Conservation (phyloP, 2,329 filamentous ascomycete genomes). For the Verticillium longisporum region DNA sequence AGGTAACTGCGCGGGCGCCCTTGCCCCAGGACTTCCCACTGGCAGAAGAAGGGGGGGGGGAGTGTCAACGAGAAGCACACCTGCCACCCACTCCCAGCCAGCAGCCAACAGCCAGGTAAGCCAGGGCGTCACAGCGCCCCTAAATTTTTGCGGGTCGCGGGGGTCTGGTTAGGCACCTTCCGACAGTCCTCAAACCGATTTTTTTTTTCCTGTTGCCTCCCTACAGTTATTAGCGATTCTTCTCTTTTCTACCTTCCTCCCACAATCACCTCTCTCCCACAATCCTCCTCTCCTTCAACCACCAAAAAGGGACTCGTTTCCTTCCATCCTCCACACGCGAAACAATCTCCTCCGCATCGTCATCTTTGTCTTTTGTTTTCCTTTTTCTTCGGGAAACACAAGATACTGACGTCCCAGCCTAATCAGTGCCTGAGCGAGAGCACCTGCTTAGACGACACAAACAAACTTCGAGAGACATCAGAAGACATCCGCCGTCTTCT, state of each 20-base stretch:
- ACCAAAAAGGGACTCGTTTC: conserved; percentile 19
- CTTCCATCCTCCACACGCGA: conserved; percentile 16
- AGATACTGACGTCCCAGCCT: conserved; percentile 8
- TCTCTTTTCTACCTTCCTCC: conserved; percentile 21
- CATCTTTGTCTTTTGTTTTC: conserved; percentile 33
- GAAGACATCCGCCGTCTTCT: conserved; percentile 23
- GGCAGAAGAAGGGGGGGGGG: not conserved
- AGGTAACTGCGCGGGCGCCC: not conserved
- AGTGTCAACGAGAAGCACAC: not conserved
- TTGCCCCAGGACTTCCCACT: not conserved
- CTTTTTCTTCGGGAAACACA: conserved; percentile 31
- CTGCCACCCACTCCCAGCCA: not conserved
- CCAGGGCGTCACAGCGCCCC: not conserved
- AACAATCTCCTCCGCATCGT: conserved; percentile 12
- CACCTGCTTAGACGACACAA: conserved; percentile 17
- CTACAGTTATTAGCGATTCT: conserved; percentile 9
- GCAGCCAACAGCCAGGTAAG: not conserved
- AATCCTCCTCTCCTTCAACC: conserved; percentile 13
- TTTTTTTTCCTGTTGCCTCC: conserved; percentile 26
- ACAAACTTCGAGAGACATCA: conserved; percentile 22
- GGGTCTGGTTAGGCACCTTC: conserved; percentile 21
- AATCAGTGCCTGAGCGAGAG: conserved; percentile 10
- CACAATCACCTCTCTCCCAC: conserved; percentile 11
- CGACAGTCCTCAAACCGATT: conserved; percentile 21
- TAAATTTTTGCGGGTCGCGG: conserved; percentile 7